Evolutionary conservation across 257 asterid species (phyloP).

Genomic region (Solanum arcanum): DNA sequence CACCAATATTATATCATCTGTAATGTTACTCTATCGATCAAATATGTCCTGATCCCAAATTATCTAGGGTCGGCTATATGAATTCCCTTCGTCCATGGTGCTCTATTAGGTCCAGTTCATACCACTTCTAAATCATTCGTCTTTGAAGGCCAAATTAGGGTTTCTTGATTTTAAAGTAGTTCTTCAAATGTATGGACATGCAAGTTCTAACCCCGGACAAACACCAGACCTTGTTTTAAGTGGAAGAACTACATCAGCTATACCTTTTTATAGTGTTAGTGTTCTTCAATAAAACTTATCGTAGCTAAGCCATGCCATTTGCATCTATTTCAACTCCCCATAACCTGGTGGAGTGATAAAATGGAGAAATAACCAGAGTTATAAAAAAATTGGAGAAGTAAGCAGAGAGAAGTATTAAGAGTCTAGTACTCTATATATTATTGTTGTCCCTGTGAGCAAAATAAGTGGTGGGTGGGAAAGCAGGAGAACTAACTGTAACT

Average conservation of each 20-base stretch:
- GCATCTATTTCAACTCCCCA: not conserved
- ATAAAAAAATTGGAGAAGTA: not conserved
- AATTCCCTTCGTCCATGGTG: not conserved
- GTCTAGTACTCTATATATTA: not conserved
- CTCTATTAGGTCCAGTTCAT: not conserved
- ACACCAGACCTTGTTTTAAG: not conserved
- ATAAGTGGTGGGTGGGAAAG: not conserved
- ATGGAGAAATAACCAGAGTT: not conserved
- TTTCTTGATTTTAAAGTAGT: not conserved
- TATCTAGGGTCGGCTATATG: not conserved
- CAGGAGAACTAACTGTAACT: not conserved
- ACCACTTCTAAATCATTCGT: not conserved
- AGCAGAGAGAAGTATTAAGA: not conserved
- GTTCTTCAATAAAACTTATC: not conserved
- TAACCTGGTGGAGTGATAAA: not conserved
- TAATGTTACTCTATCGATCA: not conserved
- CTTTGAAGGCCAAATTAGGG: not conserved
- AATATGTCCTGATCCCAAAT: not conserved
- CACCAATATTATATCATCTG: not conserved
- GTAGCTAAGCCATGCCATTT: not conserved
- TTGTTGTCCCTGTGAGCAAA: not conserved
- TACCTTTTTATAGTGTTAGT: not conserved
- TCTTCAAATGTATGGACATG: not conserved
- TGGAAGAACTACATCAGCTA: not conserved
- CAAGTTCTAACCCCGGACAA: not conserved